A percentile compares a stretch with the other conserved stretches of the same genome.
Conservation (phyloP, 768 basidiomycete genomes). For the Suillus weaverae region DNA sequence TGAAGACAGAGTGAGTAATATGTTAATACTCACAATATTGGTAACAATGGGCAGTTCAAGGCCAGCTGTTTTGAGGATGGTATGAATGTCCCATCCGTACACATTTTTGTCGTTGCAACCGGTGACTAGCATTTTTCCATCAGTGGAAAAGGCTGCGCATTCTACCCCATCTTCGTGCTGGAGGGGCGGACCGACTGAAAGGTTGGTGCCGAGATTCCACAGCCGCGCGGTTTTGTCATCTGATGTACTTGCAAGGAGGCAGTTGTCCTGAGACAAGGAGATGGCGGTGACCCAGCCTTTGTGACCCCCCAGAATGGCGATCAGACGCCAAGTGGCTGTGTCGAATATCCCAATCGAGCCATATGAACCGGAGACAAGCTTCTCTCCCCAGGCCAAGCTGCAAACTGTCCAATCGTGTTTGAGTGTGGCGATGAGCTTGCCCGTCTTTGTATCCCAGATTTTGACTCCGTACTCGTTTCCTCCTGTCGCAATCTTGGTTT, state of each 20-base stretch:
- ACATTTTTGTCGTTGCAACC: background rate
- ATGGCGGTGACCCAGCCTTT: background rate
- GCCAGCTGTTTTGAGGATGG: background rate
- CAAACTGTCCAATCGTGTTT: background rate
- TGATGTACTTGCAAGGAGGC: background rate
- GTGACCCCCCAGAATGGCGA: background rate
- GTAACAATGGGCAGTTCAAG: background rate
- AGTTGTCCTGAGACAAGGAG: background rate
- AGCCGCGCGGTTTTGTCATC: background rate
- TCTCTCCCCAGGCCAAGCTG: no score
- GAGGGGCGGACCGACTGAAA: background rate
- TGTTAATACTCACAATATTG: no score
- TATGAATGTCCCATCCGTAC: background rate
- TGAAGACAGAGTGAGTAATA: background rate
- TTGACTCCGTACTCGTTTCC: background rate
- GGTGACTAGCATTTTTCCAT: background rate
- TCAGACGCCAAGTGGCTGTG: no score
- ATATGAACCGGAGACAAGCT: no score
- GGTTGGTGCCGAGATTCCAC: background rate
- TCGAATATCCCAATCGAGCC: no score
- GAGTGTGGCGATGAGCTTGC: background rate
- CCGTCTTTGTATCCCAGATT: background rate
- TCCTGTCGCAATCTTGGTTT: background rate
- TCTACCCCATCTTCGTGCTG: rapidly evolving
- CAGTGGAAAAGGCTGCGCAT: background rate